A percentile compares a stretch with the other conserved stretches of the same genome.
phyloP scores from a whole-genome alignment of 2,329 filamentous ascomycete genomes.

The Teratosphaeria destructans region DNA sequence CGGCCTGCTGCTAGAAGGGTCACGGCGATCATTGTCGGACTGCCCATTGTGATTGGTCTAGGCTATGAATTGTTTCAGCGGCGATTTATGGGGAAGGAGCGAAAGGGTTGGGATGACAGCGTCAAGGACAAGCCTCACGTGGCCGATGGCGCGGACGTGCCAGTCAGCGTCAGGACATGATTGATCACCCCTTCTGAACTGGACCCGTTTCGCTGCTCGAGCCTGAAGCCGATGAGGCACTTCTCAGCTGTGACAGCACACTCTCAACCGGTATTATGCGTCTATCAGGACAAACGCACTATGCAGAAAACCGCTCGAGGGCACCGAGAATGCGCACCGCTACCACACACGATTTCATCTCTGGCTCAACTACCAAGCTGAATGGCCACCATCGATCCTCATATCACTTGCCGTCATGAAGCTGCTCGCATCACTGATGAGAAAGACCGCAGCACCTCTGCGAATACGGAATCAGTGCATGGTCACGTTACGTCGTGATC shows the following conservation, averaged over 20 bases:
- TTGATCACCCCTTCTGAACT: no score
- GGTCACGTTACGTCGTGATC: background rate
- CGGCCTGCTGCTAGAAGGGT: constrained; percentile 11
- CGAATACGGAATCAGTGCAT: background rate
- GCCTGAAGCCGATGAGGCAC: background rate
- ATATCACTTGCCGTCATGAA: constrained; percentile 48
- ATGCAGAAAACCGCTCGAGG: background rate
- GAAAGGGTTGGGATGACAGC: constrained; percentile 9
- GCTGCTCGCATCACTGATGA: constrained; percentile 33
- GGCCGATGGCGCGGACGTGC: background rate
- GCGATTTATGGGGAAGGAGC: constrained; percentile 18
- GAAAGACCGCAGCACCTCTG: constrained; percentile 29
- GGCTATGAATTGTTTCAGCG: constrained; percentile 20
- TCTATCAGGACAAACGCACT: background rate
- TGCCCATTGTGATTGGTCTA: constrained; percentile 19
- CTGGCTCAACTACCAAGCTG: constrained; percentile 36
- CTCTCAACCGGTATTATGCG: background rate
- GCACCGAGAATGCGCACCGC: background rate
- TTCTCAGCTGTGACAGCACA: background rate
- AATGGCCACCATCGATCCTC: constrained; percentile 45
- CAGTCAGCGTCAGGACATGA: background rate
- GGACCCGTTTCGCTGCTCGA: background rate
- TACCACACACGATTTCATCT: background rate
- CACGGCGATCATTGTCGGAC: constrained; percentile 14
- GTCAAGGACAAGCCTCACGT: constrained; percentile 3